Evolutionary conservation across 2,329 filamentous ascomycete genomes (phyloP).

Genomic region (Fusarium piperis): DNA sequence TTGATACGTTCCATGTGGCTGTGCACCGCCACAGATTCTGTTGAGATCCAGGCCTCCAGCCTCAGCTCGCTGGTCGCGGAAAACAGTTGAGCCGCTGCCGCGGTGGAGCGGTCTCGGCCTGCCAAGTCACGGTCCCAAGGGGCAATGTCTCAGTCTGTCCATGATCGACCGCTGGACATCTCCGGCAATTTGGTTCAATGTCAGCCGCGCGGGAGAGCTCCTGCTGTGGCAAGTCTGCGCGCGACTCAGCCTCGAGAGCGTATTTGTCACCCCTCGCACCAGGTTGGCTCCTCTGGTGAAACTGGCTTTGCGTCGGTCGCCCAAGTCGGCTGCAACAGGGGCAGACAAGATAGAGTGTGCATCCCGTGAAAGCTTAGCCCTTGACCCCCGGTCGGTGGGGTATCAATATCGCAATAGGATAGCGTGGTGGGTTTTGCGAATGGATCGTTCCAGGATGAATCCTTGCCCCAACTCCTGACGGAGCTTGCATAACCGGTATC

Average conservation of each 20-base stretch:
- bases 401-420: slow-evolving; percentile 5
- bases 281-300: slow-evolving; percentile 26
- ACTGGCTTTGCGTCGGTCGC: slow-evolving; percentile 4
- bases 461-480: not conserved
- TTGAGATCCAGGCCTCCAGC: slow-evolving; percentile 1
- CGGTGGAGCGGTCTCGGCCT: slow-evolving; percentile 11
- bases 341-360: slow-evolving; percentile 9
- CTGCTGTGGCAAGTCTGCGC: not conserved
- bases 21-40: slow-evolving; percentile 1
- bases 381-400: not conserved
- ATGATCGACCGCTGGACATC: slow-evolving; percentile 19
- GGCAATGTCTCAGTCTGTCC: slow-evolving; percentile 1
- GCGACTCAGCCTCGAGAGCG: slow-evolving; percentile 1
- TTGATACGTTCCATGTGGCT: not conserved
- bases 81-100: not conserved
- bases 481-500: not conserved
- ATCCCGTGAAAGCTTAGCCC: slow-evolving; percentile 8
- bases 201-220: not conserved
- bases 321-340: not conserved
- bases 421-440: slow-evolving; percentile 18
- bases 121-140: slow-evolving; percentile 20
- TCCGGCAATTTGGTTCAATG: not conserved
- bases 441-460: slow-evolving; percentile 11
- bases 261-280: slow-evolving; percentile 26
- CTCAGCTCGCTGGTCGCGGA: not conserved